Conservation (phyloP, 108 stramenopile species). For the Skeletonema costatum region DNA sequence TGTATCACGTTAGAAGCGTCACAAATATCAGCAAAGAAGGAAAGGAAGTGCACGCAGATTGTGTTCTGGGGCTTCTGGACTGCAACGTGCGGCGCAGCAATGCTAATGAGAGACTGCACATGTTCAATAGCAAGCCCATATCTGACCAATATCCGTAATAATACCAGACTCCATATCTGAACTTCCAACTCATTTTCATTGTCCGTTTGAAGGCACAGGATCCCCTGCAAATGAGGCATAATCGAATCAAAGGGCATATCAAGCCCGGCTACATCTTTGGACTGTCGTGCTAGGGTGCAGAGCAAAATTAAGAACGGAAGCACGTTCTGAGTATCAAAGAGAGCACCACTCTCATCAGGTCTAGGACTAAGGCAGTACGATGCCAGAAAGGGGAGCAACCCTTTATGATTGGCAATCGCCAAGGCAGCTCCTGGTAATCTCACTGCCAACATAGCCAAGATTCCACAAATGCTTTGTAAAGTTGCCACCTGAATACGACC, state of each 20-base stretch:
- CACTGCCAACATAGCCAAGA: constrained; percentile 71
- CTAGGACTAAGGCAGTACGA: constrained; percentile 31
- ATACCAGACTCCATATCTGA: constrained; percentile 62
- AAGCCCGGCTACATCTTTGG: constrained; percentile 65
- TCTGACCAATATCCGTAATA: constrained; percentile 71
- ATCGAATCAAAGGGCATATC: constrained; percentile 31
- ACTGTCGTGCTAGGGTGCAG: constrained; percentile 76
- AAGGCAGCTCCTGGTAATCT: constrained; percentile 85
- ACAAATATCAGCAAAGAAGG: constrained; percentile 44
- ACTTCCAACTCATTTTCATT: constrained; percentile 37
- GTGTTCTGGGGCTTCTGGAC: constrained; percentile 19
- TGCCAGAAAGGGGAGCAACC: constrained; percentile 52
- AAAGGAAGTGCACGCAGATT: constrained; percentile 61
- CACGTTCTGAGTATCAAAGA: constrained; percentile 27
- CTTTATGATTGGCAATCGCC: constrained; percentile 74
- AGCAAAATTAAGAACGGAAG: constrained; percentile 60
- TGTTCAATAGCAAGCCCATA: constrained; percentile 71
- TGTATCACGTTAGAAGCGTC: constrained; percentile 16
- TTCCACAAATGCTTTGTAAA: constrained; percentile 65
- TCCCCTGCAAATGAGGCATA: constrained; percentile 40
- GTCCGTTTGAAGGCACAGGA: constrained; percentile 30
- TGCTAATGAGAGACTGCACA: constrained; percentile 50
- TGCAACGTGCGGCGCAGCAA: constrained; percentile 51
- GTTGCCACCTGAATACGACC: constrained; percentile 42
- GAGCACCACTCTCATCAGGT: not conserved